Conservation (phyloP, 352 stramenopile species). For the Pythium rhizo-oryzae region DNA sequence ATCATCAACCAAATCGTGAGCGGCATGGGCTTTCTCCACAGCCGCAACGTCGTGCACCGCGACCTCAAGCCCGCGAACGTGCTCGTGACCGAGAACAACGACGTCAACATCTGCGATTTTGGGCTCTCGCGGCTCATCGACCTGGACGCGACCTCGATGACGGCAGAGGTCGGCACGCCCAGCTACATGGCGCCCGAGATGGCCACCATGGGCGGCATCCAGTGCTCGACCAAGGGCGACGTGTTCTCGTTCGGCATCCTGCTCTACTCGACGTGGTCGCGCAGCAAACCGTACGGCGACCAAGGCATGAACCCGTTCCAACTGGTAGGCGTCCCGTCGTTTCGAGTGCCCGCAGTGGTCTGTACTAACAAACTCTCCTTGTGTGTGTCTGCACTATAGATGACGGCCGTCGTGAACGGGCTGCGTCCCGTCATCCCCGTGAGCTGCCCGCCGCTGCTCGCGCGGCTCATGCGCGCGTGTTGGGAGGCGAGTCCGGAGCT, state of each 20-base stretch:
- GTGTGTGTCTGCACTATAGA: no score
- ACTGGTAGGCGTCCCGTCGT: no score
- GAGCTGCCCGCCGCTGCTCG: slow-evolving; percentile 72
- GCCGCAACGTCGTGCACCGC: slow-evolving; percentile 80
- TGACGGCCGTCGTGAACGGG: slow-evolving; percentile 87
- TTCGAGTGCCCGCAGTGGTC: no score
- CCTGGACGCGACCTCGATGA: slow-evolving; percentile 86
- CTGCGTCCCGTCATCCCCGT: slow-evolving; percentile 85
- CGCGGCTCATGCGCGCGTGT: slow-evolving; percentile 80
- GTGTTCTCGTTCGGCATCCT: slow-evolving; percentile 89
- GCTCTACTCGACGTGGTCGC: slow-evolving; percentile 88
- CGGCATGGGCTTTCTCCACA: slow-evolving; percentile 92
- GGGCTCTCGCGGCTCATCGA: slow-evolving; percentile 89
- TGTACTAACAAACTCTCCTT: no score
- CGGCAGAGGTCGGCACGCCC: slow-evolving; percentile 86
- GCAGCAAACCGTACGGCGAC: slow-evolving; percentile 88
- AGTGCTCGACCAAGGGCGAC: slow-evolving; percentile 88
- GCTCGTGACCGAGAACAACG: slow-evolving; percentile 89
- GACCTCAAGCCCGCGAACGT: slow-evolving; percentile 96
- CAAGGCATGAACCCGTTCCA: slow-evolving; percentile 91
- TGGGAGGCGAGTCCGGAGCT: slow-evolving; percentile 78
- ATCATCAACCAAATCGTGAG: slow-evolving; percentile 91
- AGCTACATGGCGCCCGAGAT: slow-evolving; percentile 93
- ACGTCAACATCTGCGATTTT: slow-evolving; percentile 96
- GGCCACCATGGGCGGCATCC: slow-evolving; percentile 87